Conservation (phyloP, 129 eudicot genomes). For the Mikania micrantha region DNA sequence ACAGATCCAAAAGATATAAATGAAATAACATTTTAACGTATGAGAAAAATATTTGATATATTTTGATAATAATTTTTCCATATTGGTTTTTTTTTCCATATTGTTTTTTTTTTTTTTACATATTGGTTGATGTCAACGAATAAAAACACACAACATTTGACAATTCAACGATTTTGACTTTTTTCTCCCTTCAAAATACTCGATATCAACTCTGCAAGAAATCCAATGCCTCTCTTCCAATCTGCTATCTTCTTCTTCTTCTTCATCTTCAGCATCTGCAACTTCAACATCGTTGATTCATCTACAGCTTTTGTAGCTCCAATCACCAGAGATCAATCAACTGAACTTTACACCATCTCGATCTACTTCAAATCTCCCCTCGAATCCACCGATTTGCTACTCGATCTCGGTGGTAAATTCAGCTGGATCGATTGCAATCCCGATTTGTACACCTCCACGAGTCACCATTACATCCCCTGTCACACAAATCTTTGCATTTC, state of each 20-base stretch:
- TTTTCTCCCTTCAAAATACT: not conserved
- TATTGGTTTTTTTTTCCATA: too few species aligned
- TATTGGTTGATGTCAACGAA: not conserved
- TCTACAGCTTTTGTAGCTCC: slow-evolving; percentile 43
- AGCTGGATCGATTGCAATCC: slow-evolving; percentile 40
- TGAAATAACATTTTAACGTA: too few species aligned
- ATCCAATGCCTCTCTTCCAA: slow-evolving; percentile 9
- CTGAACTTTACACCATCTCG: slow-evolving; percentile 34
- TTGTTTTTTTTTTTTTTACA: too few species aligned
- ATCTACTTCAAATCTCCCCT: slow-evolving; percentile 45
- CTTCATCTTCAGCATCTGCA: not conserved
- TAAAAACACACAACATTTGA: not conserved
- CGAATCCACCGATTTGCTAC: slow-evolving; percentile 34
- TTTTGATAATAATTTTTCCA: too few species aligned
- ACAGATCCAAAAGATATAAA: too few species aligned
- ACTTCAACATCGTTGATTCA: not conserved
- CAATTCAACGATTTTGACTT: not conserved
- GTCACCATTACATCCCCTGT: slow-evolving; percentile 30
- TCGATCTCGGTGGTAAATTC: slow-evolving; percentile 49
- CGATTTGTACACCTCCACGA: slow-evolving; percentile 28
- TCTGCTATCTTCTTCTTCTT: not conserved
- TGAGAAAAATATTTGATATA: too few species aligned
- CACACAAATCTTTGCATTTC: slow-evolving; percentile 20
- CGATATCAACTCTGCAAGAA: not conserved
- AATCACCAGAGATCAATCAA: slow-evolving; percentile 27